These are phyloP conservation scores for Rhizopogon sp. DNA, from an alignment of 768 basidiomycete species.

Conservation along the genomic window DNA sequence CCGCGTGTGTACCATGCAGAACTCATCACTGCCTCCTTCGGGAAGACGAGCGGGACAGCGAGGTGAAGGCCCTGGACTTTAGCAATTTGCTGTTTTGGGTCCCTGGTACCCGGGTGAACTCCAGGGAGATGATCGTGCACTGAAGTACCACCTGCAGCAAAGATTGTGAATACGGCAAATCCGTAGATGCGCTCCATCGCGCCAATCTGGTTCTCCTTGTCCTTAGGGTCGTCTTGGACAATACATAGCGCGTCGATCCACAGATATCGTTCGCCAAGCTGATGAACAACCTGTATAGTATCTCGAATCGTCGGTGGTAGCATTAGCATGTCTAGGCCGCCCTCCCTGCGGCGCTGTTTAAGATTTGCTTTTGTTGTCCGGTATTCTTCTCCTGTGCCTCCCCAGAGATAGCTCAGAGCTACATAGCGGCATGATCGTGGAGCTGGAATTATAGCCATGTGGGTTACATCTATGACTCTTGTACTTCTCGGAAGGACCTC, in stretches of 20 bases:
- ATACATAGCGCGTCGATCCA: slow-evolving; percentile 10
- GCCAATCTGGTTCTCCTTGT: slow-evolving; percentile 3
- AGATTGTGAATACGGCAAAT: not conserved
- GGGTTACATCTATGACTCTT: not conserved
- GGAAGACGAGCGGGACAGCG: not conserved
- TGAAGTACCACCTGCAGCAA: not conserved
- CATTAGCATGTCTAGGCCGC: not conserved
- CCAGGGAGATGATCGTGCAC: not conserved
- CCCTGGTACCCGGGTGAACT: not conserved
- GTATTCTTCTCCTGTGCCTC: slow-evolving; percentile 1
- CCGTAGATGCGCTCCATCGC: slow-evolving; percentile 5
- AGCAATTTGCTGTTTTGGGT: not conserved
- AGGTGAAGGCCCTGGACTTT: slow-evolving; percentile 5
- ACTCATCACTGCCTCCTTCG: no score
- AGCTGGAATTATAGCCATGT: slow-evolving; percentile 1
- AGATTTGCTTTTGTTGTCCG: slow-evolving; percentile 2
- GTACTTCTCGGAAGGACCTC: not conserved
- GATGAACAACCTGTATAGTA: slow-evolving; percentile 1
- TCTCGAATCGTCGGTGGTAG: slow-evolving; percentile 4
- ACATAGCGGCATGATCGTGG: slow-evolving; percentile 1
- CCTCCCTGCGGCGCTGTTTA: not conserved
- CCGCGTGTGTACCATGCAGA: slow-evolving; percentile 15
- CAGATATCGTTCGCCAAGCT: slow-evolving; percentile 4
- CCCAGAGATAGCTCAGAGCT: slow-evolving; percentile 7
- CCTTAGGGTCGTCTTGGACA: slow-evolving; percentile 2